phyloP scores from a whole-genome alignment of 2,329 filamentous ascomycete genomes.

The Exserohilum rostratum region DNA sequence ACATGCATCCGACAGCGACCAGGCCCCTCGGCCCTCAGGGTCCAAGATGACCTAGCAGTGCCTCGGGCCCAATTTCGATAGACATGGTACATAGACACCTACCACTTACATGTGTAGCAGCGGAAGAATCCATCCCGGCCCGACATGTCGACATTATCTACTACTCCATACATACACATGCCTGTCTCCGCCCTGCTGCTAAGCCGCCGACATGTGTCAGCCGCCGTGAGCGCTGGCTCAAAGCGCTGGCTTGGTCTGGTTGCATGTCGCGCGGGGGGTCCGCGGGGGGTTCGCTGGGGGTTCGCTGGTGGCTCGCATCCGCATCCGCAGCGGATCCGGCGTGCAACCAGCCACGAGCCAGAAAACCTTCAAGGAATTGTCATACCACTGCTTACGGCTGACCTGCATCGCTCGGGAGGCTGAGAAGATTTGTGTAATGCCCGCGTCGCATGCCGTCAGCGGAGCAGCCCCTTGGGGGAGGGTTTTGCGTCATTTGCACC shows the following conservation, averaged over 20 bases:
- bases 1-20: conserved; percentile 29
- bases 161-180: too few species aligned
- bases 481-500: conserved; percentile 13
- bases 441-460: conserved; percentile 36
- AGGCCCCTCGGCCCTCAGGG: conserved; percentile 18
- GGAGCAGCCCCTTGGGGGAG: conserved; percentile 40
- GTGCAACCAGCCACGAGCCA: conserved; percentile 3
- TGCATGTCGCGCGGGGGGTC: too few species aligned
- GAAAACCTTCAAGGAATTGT: conserved; percentile 1
- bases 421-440: conserved; percentile 36
- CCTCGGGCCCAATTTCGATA: too few species aligned
- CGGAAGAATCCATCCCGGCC: conserved; percentile 10
- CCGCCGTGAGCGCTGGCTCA: too few species aligned
- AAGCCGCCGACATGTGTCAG: neutral
- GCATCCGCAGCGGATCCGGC: conserved; percentile 13
- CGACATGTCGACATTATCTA: too few species aligned
- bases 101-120: neutral
- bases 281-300: too few species aligned
- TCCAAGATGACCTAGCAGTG: conserved; percentile 23
- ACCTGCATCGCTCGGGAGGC: conserved; percentile 28
- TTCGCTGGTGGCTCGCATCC: conserved; percentile 2
- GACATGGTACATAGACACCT: too few species aligned
- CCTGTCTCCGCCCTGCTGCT: too few species aligned
- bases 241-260: too few species aligned
- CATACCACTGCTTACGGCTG: conserved; percentile 17